Evolutionary conservation across 148 eudicot genomes (phyloP), one percentile per base, ranked within the genome.

Genomic region (Rhododendron ferrugineum): DNA sequence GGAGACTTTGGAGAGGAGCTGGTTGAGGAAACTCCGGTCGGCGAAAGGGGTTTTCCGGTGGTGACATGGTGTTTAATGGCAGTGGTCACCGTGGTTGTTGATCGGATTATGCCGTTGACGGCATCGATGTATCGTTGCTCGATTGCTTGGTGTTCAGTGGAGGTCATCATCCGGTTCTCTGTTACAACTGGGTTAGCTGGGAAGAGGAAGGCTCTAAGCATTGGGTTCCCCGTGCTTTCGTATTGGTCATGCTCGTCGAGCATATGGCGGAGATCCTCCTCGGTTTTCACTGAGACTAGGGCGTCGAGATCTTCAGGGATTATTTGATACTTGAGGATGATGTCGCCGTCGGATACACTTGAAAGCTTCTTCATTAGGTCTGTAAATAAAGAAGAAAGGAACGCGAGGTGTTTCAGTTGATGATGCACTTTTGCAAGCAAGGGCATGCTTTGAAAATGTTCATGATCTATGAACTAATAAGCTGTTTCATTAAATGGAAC

Each of bases 221-320:
- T 91, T 11, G 91, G 87, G 66, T 30, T 54, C 46, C 90, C 92
- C 10, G 73, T 81, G 4, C 34, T 54, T 82, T 93, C 92, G 13
- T 86, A 72, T 14, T 91, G 92, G 58, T 94, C 93, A 72, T 90
- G 87, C 83, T 95, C 98, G 2, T 91, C 93, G 1, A 93, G 85
- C 93, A 94, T 93, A 89, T 93, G 92, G 47, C 82, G 88, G 22
- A 95, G 58, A 78, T 95, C 98, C 86, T 95, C 98, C 28, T 94
- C 94, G 1, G 94, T 87, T 88, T 92, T 95, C 22, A 95, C 97
- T 0, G 98, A 85, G 58, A 95, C 92, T 40, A 94, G 83, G 58
- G 92, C 89, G 26, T 95, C 97, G 5, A 95, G 94, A 62, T 95
- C 97, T 82, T 93, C 96, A 2, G 90, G 89, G 52, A 86, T 89